These are phyloP conservation scores for Scedosporium dehoogii DNA, from an alignment of 2,329 filamentous ascomycete genomes.

Conservation along the genomic window DNA sequence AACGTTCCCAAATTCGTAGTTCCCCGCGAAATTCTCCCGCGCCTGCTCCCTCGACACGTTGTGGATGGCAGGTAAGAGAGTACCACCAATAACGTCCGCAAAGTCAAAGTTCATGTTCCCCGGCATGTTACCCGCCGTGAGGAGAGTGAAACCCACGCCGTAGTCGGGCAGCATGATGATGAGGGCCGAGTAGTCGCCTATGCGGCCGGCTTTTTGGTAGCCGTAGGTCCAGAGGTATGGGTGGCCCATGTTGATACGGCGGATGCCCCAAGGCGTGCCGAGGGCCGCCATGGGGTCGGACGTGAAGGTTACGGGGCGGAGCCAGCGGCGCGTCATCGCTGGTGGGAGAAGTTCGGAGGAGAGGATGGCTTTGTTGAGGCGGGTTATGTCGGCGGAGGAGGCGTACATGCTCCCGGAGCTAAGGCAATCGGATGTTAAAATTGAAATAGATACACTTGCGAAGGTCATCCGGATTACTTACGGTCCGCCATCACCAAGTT, in stretches of 20 bases:
- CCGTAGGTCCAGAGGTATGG: slow-evolving; percentile 7
- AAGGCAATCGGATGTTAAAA: slow-evolving; percentile 4
- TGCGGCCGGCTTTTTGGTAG: slow-evolving; percentile 8
- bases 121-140: slow-evolving; percentile 6
- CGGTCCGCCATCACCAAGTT: slow-evolving; percentile 15
- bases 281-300: slow-evolving; percentile 20
- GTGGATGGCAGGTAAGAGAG: slow-evolving; percentile 5
- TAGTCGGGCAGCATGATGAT: slow-evolving; percentile 8
- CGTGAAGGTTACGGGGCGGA: slow-evolving; percentile 25
- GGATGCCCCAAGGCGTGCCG: slow-evolving; percentile 33
- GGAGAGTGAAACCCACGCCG: slow-evolving; percentile 6
- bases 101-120: slow-evolving; percentile 9
- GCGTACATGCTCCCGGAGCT: slow-evolving; percentile 18
- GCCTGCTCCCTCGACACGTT: not conserved
- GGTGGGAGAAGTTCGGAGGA: slow-evolving; percentile 20
- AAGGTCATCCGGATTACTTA: not conserved
- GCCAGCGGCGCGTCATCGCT: slow-evolving; percentile 24
- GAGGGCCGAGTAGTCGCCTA: slow-evolving; percentile 7
- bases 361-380: slow-evolving; percentile 25
- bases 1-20: not conserved
- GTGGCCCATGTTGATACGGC: slow-evolving; percentile 9
- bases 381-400: slow-evolving; percentile 22
- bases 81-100: slow-evolving; percentile 4
- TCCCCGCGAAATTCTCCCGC: not conserved
- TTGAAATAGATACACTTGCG: not conserved